phyloP scores from a whole-genome alignment of 2,329 filamentous ascomycete species.

The Trichoderma arundinaceum region DNA sequence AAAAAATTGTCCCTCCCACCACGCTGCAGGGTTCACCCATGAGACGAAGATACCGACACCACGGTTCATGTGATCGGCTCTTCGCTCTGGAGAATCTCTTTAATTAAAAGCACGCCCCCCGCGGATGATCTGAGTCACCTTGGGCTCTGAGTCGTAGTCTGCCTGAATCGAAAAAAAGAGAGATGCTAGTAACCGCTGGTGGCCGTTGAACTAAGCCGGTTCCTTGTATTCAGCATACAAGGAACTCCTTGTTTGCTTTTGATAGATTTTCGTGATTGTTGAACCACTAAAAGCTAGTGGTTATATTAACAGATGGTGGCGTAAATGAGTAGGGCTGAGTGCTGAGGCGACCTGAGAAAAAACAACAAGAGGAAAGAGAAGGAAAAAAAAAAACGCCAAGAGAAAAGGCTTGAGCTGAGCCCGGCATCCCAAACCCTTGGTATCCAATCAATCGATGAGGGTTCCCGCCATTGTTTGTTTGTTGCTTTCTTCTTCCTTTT shows the following conservation, averaged over 20 bases:
- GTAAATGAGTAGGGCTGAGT: constrained; percentile 17
- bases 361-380: background rate
- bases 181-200: constrained; percentile 1
- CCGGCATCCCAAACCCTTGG: constrained; percentile 11
- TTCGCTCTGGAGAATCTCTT: background rate
- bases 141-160: background rate
- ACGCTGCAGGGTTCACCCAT: background rate
- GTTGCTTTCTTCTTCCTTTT: background rate
- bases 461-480: background rate
- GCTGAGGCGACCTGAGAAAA: constrained; percentile 13
- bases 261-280: background rate
- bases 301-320: background rate
- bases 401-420: constrained; percentile 22
- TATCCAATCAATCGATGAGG: constrained; percentile 25
- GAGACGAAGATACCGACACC: constrained; percentile 5
- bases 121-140: background rate
- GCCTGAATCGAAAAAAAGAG: background rate
- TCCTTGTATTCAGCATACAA: background rate
- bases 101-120: background rate
- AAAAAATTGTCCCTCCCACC: background rate
- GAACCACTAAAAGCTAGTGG: background rate
- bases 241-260: background rate
- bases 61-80: constrained; percentile 14
- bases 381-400: constrained; percentile 11
- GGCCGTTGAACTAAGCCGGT: background rate